phyloP scores from a whole-genome alignment of 2,329 filamentous ascomycete species.

The Neurospora sp. region DNA sequence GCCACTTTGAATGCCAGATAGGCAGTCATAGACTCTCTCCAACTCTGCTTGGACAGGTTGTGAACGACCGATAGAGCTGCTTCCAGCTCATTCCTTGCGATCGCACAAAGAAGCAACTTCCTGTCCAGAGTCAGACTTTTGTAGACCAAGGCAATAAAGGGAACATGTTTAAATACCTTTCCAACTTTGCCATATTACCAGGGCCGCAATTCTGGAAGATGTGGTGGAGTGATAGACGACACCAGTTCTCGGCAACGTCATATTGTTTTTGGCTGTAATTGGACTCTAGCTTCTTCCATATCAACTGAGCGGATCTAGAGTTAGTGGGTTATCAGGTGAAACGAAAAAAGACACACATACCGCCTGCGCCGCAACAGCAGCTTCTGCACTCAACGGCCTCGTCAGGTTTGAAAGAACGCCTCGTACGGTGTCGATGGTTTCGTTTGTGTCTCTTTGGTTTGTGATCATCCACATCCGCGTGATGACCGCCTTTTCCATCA shows the following conservation, averaged over 20 bases:
- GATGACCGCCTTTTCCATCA: constrained; percentile 61
- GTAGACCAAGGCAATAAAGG: background rate
- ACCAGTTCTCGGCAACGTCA: constrained; percentile 58
- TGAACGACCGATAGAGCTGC: constrained; percentile 46
- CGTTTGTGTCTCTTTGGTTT: constrained; percentile 28
- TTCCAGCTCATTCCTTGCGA: constrained; percentile 46
- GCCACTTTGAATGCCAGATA: constrained; percentile 71
- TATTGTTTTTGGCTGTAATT: constrained; percentile 43
- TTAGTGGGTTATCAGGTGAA: too few species aligned
- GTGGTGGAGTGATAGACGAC: constrained; percentile 54
- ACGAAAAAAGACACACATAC: constrained; percentile 25
- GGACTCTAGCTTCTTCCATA: constrained; percentile 72
- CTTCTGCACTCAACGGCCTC: constrained; percentile 44
- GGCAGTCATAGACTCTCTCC: constrained; percentile 54
- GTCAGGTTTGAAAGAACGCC: constrained; percentile 34
- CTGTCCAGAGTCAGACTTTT: constrained; percentile 32
- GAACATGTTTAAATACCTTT: constrained; percentile 37
- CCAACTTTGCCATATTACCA: constrained; percentile 57
- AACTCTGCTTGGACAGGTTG: constrained; percentile 47
- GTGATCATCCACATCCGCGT: constrained; percentile 58
- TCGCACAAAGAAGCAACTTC: constrained; percentile 62
- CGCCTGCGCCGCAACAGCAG: constrained; percentile 58
- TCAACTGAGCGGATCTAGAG: constrained; percentile 27
- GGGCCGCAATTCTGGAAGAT: constrained; percentile 58
- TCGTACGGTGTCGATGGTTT: constrained; percentile 19